phyloP scores from a whole-genome alignment of 805 yeast genomes.

The Candida parachauliodes region DNA sequence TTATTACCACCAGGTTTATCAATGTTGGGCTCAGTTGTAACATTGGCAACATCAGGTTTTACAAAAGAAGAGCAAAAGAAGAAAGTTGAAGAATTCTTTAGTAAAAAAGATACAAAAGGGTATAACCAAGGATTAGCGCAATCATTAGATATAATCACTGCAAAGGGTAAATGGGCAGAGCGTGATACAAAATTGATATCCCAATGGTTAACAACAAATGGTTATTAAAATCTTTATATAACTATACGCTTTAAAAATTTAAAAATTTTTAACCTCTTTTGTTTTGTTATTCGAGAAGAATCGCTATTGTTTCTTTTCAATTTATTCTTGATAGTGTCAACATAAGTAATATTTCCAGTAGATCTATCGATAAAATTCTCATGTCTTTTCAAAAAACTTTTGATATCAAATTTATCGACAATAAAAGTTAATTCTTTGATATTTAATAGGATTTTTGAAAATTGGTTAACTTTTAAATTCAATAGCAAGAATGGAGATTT shows the following conservation, averaged over 20 bases:
- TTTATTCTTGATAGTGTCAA: slow-evolving; percentile 8
- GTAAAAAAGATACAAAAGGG: slow-evolving; percentile 55
- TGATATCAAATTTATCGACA: slow-evolving; percentile 3
- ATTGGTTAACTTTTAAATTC: slow-evolving; percentile 5
- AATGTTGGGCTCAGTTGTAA: slow-evolving; percentile 74
- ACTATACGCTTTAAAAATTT: slow-evolving; percentile 2
- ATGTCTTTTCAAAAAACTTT: slow-evolving; percentile 4
- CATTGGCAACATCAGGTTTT: slow-evolving; percentile 57
- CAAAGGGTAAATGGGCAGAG: slow-evolving; percentile 55
- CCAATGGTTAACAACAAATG: slow-evolving; percentile 45
- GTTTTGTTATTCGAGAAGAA: not conserved
- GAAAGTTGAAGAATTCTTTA: slow-evolving; percentile 50
- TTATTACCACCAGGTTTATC: slow-evolving; percentile 77
- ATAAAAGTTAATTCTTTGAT: slow-evolving; percentile 3
- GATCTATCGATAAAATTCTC: slow-evolving; percentile 8
- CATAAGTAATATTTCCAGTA: slow-evolving; percentile 11
- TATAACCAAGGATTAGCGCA: slow-evolving; percentile 63
- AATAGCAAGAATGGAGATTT: not conserved
- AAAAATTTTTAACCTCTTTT: not conserved
- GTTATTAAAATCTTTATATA: slow-evolving; percentile 16
- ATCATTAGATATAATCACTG: slow-evolving; percentile 54
- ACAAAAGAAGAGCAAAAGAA: slow-evolving; percentile 51
- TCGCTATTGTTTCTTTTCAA: slow-evolving; percentile 5
- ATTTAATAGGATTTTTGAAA: slow-evolving; percentile 4
- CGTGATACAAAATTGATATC: slow-evolving; percentile 49